Percentiles rank a stretch among this genome's conserved stretches.
These are phyloP conservation scores for Yarrowia sp. DNA, from an alignment of 805 yeast genomes.

Conservation along the genomic window DNA sequence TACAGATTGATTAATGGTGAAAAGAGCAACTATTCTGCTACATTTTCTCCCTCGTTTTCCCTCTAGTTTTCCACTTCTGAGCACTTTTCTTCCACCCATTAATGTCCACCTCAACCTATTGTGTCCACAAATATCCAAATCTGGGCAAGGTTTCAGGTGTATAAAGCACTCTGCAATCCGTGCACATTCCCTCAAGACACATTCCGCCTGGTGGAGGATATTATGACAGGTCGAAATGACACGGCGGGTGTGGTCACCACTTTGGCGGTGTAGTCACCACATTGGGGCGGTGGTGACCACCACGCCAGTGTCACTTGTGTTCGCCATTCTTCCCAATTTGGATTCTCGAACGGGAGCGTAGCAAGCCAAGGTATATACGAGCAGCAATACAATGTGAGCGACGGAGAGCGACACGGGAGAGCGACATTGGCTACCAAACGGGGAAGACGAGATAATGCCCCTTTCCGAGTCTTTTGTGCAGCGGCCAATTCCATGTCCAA, in stretches of 20 bases:
- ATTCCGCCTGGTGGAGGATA: not conserved
- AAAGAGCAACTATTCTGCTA: not conserved
- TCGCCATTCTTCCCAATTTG: not conserved
- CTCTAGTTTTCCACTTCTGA: too few relatives aligned
- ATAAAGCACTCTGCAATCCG: constrained; percentile 9
- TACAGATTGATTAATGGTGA: too few relatives aligned
- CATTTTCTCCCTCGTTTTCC: not conserved
- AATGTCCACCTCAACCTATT: too few relatives aligned
- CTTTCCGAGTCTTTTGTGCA: too few relatives aligned
- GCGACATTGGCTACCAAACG: not conserved
- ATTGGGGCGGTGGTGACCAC: too few relatives aligned
- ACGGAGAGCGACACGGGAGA: not conserved
- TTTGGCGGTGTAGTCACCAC: too few relatives aligned
- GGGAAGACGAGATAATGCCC: too few relatives aligned
- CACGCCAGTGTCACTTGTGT: not conserved
- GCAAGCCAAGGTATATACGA: constrained; percentile 7
- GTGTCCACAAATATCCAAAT: not conserved
- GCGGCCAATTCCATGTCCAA: too few relatives aligned
- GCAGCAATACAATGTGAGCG: not conserved
- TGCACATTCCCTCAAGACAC: constrained; percentile 12
- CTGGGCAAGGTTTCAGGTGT: not conserved
- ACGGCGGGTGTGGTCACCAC: too few relatives aligned
- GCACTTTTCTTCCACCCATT: too few relatives aligned
- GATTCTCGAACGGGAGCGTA: not conserved
- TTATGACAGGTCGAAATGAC: too few relatives aligned